These are phyloP conservation scores for Trichoderma semiorbis DNA, from an alignment of 2,329 filamentous ascomycete genomes.

Conservation along the genomic window DNA sequence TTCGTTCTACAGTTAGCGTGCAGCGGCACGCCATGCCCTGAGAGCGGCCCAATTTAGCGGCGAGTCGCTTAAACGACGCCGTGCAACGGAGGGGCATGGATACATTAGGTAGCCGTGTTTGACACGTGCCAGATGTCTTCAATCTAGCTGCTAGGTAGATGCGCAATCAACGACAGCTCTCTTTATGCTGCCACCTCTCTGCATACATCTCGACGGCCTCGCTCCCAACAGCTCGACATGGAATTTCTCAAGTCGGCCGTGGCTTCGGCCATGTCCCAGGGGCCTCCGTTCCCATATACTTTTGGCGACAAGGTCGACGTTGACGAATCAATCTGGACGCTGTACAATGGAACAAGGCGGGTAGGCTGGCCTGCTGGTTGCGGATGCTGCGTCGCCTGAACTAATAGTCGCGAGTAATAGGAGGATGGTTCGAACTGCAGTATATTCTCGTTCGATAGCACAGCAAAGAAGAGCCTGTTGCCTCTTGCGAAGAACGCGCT, in stretches of 20 bases:
- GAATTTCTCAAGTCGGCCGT: slow-evolving; percentile 98
- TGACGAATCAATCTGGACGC: slow-evolving; percentile 92
- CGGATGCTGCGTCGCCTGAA: not conserved
- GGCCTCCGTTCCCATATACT: slow-evolving; percentile 85
- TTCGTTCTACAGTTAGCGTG: not conserved
- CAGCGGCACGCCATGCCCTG: slow-evolving; percentile 9
- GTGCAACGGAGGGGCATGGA: not conserved
- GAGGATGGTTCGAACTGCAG: slow-evolving; percentile 93
- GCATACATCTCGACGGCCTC: not conserved
- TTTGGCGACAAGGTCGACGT: slow-evolving; percentile 92
- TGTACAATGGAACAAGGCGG: slow-evolving; percentile 90
- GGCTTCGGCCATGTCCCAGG: slow-evolving; percentile 92
- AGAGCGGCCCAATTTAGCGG: slow-evolving; percentile 7
- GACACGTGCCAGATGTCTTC: slow-evolving; percentile 10
- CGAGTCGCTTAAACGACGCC: not conserved
- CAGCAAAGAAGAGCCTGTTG: slow-evolving; percentile 72
- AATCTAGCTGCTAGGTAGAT: not conserved
- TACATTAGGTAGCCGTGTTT: not conserved
- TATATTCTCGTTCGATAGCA: slow-evolving; percentile 93
- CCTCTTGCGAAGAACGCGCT: slow-evolving; percentile 90
- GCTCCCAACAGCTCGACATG: slow-evolving; percentile 51
- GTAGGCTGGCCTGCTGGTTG: slow-evolving; percentile 45
- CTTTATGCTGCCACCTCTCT: not conserved
- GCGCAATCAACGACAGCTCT: not conserved
- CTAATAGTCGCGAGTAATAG: slow-evolving; percentile 42